Evolutionary conservation across 2,329 filamentous ascomycete genomes (phyloP), one percentile per base, ranked within the genome.

Genomic region (Colletotrichum trifolii): DNA sequence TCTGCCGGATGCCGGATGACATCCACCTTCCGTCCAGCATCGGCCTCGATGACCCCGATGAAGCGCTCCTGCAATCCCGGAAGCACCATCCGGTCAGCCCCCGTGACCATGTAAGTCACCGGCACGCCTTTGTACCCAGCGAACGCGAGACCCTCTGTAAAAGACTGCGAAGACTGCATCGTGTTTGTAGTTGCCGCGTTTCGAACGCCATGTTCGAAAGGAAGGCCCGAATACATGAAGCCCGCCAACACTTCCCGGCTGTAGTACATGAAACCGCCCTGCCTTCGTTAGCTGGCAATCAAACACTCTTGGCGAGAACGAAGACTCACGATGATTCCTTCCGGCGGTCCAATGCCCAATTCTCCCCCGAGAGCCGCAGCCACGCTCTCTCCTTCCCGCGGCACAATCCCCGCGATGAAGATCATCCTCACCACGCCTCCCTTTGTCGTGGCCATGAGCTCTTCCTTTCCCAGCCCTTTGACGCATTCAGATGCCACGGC

Each of bases 371-470:
- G 33, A 11, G 60, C 54, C 25, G 46, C 54, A 8, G n/a, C 8
- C 4, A 49, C 48, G 39, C 17, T 52, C 54, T 58, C 38, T 39
- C 53, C 54, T 10, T 63, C 60, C 35, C 36, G 17, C 17, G 54
- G 45, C n/a, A 56, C 60, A 17, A 59, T 53, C 12, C 54, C 54
- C 11, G 40, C 46, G n/a, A 64, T 58, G 47, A 64, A 58, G n/a
- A 58, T 33, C 54, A 64, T 50, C 8, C 54, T 43, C 25, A 56
- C 45, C 8, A 62, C 46, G 5, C 60, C 52, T 13, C 60, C 46
- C 8, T 15, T 13, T 4, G 36, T 35, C 8, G 45, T 40, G 6
- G 35, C 60, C 33, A 39, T 47, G 10, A 39, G n/a, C 33, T 53
- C 54, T 11, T 56, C 60, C 25, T 9, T 42, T 2, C 60, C 46